phyloP scores from a whole-genome alignment of 1,139 yeast genomes.

The Entelexis paramagnoliae region DNA sequence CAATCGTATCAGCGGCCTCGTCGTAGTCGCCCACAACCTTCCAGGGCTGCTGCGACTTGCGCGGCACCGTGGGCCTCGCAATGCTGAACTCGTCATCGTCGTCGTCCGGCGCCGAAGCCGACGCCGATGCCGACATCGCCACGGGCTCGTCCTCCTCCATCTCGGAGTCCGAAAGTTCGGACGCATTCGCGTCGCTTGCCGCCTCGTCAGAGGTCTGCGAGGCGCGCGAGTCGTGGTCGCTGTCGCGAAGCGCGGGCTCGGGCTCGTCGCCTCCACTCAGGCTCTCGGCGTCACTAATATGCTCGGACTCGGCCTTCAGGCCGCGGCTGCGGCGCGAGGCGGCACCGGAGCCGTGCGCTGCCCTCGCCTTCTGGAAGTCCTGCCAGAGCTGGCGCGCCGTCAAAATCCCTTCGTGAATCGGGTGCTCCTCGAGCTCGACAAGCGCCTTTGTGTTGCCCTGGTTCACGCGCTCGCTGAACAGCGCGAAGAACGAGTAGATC shows the following conservation, averaged over 20 bases:
- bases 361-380: conserved; percentile 17
- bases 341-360: not conserved
- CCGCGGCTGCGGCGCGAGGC: too few species aligned
- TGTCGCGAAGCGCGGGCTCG: too few species aligned
- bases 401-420: conserved; percentile 76
- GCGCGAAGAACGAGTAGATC: conserved; percentile 62
- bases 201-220: not conserved
- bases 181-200: too few species aligned
- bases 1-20: conserved; percentile 57
- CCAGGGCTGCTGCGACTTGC: conserved; percentile 7
- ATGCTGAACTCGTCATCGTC: conserved; percentile 26
- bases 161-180: too few species aligned
- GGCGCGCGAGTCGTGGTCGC: not conserved
- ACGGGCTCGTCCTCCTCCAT: too few species aligned
- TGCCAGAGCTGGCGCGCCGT: conserved; percentile 85
- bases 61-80: conserved; percentile 20
- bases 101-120: not conserved
- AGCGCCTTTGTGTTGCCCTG: conserved; percentile 35
- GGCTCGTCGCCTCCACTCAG: not conserved
- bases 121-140: not conserved
- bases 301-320: not conserved
- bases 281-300: not conserved
- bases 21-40: conserved; percentile 48
- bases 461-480: conserved; percentile 39
- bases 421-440: conserved; percentile 63